Evolutionary conservation across 345 rosid species (phyloP).

Genomic region (Rhizophora mangle): DNA sequence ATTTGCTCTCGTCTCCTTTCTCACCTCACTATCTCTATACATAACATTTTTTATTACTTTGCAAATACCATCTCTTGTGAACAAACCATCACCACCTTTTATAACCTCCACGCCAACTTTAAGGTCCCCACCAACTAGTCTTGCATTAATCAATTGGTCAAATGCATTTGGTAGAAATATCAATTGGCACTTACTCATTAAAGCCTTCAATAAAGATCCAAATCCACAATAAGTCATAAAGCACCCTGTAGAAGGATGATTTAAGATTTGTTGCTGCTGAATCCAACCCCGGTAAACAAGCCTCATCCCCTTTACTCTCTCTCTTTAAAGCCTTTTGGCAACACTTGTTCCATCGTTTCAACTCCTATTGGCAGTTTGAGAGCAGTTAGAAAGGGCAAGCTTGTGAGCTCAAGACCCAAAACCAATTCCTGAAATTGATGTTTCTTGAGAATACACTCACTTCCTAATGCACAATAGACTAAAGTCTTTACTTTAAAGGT

Average conservation of each 20-base stretch:
- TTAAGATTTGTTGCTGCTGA: conserved; percentile 30
- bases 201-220: conserved; percentile 33
- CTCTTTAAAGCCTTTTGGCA: background rate
- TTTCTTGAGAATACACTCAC: background rate
- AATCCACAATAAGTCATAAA: conserved; percentile 49
- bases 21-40: conserved; percentile 31
- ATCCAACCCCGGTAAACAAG: conserved; percentile 33
- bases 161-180: conserved; percentile 39
- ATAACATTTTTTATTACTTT: conserved; percentile 34
- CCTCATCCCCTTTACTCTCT: conserved; percentile 24
- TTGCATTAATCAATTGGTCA: conserved; percentile 45
- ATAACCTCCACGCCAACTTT: conserved; percentile 21
- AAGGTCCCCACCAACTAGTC: conserved; percentile 25
- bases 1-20: conserved; percentile 23
- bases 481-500: background rate
- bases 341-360: background rate
- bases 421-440: conserved; percentile 2
- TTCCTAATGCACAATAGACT: conserved; percentile 2
- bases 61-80: conserved; percentile 30
- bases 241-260: conserved; percentile 39
- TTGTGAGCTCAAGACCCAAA: conserved; percentile 7
- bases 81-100: conserved; percentile 31
- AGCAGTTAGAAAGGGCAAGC: background rate
- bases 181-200: conserved; percentile 35
- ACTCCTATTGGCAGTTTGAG: background rate